A percentile compares a stretch with the other conserved stretches of the same genome.
Conservation (phyloP, 2,329 filamentous ascomycete species). For the Gremmenia infestans region DNA sequence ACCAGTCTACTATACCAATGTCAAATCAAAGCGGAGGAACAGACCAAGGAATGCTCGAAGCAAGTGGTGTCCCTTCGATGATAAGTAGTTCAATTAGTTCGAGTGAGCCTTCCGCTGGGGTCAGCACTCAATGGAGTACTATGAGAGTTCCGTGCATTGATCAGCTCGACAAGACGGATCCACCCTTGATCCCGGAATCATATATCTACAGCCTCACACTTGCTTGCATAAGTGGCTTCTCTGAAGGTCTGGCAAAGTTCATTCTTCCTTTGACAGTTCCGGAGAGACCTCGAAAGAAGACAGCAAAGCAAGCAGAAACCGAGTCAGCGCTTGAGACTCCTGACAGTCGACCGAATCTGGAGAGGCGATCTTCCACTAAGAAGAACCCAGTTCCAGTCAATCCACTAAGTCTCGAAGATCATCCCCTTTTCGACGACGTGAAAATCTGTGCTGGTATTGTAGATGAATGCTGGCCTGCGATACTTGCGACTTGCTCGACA, state of each 20-base stretch:
- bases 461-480: constrained; percentile 90
- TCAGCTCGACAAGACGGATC: constrained; percentile 85
- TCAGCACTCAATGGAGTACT: constrained; percentile 88
- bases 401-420: constrained; percentile 69
- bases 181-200: constrained; percentile 79
- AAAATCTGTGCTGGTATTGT: constrained; percentile 76
- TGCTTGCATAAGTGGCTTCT: constrained; percentile 83
- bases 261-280: constrained; percentile 87
- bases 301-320: constrained; percentile 18
- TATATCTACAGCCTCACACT: constrained; percentile 89
- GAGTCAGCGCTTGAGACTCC: constrained; percentile 21
- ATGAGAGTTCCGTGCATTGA: constrained; percentile 86
- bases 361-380: constrained; percentile 63
- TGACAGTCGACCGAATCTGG: constrained; percentile 33
- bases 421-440: constrained; percentile 66
- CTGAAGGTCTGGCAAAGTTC: constrained; percentile 89
- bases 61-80: constrained; percentile 80
- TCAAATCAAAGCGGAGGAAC: constrained; percentile 54
- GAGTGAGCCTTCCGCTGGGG: constrained; percentile 64
- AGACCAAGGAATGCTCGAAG: constrained; percentile 85
- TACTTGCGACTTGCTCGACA: constrained; percentile 90
- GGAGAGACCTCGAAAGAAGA: constrained; percentile 54
- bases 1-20: constrained; percentile 79
- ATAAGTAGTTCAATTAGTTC: constrained; percentile 68
- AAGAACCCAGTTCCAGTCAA: constrained; percentile 79